Evolutionary conservation across 352 stramenopile genomes (phyloP), one percentile per base, ranked within the genome.

Genomic region (Phytophthora sansomeana): DNA sequence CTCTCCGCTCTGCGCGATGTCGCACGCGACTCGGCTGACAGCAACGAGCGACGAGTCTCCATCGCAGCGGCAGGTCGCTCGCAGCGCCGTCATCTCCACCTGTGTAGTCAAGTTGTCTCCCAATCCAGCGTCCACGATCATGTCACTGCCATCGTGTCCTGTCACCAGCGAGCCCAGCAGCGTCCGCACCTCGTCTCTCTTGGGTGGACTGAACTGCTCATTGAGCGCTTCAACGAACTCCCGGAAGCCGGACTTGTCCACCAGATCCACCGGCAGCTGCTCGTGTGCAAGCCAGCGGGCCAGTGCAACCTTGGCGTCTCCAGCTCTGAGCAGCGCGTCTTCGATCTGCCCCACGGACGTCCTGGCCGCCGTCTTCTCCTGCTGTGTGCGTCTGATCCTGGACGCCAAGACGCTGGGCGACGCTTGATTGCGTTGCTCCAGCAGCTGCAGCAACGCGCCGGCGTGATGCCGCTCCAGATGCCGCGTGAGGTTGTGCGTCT

Each of bases 401-500:
- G 57, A 49, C 0, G 44, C 47, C 29, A 67, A 11, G 0, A 62
- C 38, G 21, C 52, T 63, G 6, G 63, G 66, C 4, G 75, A 72
- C 6, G 67, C 63, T 6, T 71, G 52, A 5, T 59, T 68, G 16
- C 77, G 80, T 44, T 88, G 80, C 50, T 83, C 80, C 29, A 88
- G 43, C 21, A 86, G 21, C 73, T 85, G 79, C 33, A 84, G 43
- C 44, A 88, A 50, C 3, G 80, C 80, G 3, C 62, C 77, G 21
- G 76, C 61, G 56, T 86, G 80, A 39, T 86, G 80, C 21, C 80
- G 72, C 65, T 88, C 80, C 41, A 86, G 46, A 58, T 88, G 80
- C 0, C 77, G 80, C 61, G 74, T 88, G n/a, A 88, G 75, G 59
- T 85, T 86, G 67, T 88, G 80, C 26, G 80, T 88, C 67, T 86